Evolutionary conservation across 2,329 filamentous ascomycete species (phyloP).

Genomic region (Pseudogymnoascus sp.): DNA sequence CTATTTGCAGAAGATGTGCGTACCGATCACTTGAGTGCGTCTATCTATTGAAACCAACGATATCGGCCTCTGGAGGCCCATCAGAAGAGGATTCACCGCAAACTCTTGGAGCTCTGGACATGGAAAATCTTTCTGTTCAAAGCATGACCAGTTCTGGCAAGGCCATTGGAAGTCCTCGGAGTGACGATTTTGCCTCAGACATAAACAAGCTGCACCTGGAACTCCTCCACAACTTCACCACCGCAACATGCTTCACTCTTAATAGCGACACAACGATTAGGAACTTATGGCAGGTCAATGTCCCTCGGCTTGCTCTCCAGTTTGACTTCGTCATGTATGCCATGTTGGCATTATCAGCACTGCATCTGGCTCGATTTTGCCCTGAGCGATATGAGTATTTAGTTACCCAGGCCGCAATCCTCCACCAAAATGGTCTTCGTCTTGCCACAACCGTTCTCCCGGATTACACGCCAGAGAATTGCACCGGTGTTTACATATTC

Average conservation of each 20-base stretch:
- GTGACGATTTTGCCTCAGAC: neutral
- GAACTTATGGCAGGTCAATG: constrained; percentile 39
- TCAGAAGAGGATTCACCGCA: constrained; percentile 8
- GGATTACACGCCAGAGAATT: constrained; percentile 28
- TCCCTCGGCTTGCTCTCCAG: constrained; percentile 38
- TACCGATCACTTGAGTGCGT: constrained; percentile 34
- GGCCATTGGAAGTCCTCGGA: neutral
- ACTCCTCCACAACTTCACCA: constrained; percentile 44
- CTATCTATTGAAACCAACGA: constrained; percentile 20
- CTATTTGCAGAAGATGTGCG: constrained; percentile 34
- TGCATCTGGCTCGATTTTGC: constrained; percentile 38
- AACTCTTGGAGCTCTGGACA: neutral
- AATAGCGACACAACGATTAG: constrained; percentile 34
- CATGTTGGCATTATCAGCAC: constrained; percentile 40
- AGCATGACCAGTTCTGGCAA: neutral
- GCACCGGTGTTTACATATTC: constrained; percentile 32
- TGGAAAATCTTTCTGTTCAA: neutral
- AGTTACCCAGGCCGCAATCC: constrained; percentile 29
- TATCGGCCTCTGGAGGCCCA: constrained; percentile 11
- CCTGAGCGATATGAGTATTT: constrained; percentile 33
- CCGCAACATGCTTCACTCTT: constrained; percentile 40
- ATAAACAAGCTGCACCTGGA: constrained; percentile 39
- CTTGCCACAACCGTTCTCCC: constrained; percentile 28
- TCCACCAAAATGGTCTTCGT: constrained; percentile 28
- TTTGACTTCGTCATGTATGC: constrained; percentile 41